Percentiles rank a stretch among this genome's conserved stretches.
Conservation (phyloP, 164 flowering plant genomes). For the Annona squamosa region DNA sequence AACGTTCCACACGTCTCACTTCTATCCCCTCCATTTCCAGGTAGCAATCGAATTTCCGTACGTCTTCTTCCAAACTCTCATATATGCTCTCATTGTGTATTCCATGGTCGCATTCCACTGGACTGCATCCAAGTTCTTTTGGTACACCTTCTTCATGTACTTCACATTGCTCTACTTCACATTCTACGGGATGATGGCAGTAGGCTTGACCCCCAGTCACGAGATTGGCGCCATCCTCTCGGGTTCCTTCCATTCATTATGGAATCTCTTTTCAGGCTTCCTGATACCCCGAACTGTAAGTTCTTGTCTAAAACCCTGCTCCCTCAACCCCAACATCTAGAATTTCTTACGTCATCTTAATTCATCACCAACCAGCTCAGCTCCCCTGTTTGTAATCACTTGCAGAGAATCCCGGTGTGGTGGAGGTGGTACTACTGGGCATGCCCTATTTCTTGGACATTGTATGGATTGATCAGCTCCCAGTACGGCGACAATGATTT, state of each 20-base stretch:
- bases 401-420: conserved; percentile 55
- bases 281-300: conserved; percentile 30
- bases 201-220: conserved; percentile 23
- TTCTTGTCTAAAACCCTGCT: neutral
- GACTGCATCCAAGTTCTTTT: conserved; percentile 24
- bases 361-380: neutral
- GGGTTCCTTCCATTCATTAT: conserved; percentile 21
- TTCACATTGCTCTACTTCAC: conserved; percentile 25
- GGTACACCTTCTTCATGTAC: conserved; percentile 27
- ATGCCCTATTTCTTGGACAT: conserved; percentile 48
- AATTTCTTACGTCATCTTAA: neutral
- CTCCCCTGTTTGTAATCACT: neutral
- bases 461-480: conserved; percentile 45
- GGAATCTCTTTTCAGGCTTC: conserved; percentile 31
- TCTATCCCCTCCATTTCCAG: conserved; percentile 26
- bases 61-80: conserved; percentile 24
- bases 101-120: conserved; percentile 34
- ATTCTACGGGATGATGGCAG: conserved; percentile 27
- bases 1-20: conserved; percentile 11
- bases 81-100: conserved; percentile 34
- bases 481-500: conserved; percentile 39
- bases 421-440: conserved; percentile 59
- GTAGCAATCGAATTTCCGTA: conserved; percentile 50
- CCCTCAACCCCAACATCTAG: neutral
- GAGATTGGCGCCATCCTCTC: conserved; percentile 26